These are phyloP conservation scores for Populus tomentosa DNA, from an alignment of 441 rosid species.

Conservation along the genomic window DNA sequence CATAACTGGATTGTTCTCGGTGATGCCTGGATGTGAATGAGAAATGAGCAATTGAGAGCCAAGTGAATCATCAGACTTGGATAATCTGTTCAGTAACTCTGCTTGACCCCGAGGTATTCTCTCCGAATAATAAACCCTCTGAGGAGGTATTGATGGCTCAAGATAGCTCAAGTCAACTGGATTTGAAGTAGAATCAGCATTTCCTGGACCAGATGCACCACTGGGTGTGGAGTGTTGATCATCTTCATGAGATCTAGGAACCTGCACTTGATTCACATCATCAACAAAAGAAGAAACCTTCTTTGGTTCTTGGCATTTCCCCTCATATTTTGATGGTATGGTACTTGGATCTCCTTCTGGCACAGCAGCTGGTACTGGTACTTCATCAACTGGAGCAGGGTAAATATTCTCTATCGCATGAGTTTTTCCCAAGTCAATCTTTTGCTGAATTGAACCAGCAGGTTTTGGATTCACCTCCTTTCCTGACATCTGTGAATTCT, in stretches of 20 bases:
- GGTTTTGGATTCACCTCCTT: slow-evolving; percentile 38
- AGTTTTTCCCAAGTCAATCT: slow-evolving; percentile 29
- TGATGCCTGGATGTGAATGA: slow-evolving; percentile 42
- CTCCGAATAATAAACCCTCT: slow-evolving; percentile 69
- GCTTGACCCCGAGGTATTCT: slow-evolving; percentile 65
- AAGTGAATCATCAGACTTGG: slow-evolving; percentile 79
- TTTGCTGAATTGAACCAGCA: slow-evolving; percentile 39
- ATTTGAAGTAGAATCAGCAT: slow-evolving; percentile 43
- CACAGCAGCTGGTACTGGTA: slow-evolving; percentile 30
- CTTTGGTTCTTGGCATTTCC: slow-evolving; percentile 32
- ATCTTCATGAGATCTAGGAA: slow-evolving; percentile 40
- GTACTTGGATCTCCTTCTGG: slow-evolving; percentile 32
- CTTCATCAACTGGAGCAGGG: slow-evolving; percentile 42
- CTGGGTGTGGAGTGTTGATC: slow-evolving; percentile 39
- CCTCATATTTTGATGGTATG: slow-evolving; percentile 35
- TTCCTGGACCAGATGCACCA: slow-evolving; percentile 32
- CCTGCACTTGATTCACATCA: slow-evolving; percentile 35
- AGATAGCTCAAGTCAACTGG: slow-evolving; percentile 45
- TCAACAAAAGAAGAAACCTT: slow-evolving; percentile 36
- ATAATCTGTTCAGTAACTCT: slow-evolving; percentile 59
- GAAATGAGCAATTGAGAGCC: slow-evolving; percentile 72
- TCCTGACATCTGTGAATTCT: slow-evolving; percentile 32
- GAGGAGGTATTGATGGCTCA: slow-evolving; percentile 39
- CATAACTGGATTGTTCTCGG: slow-evolving; percentile 38
- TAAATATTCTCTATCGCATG: slow-evolving; percentile 26